These are phyloP conservation scores for Vanrija sp. DNA, from an alignment of 1,284 basidiomycete species.

Conservation along the genomic window DNA sequence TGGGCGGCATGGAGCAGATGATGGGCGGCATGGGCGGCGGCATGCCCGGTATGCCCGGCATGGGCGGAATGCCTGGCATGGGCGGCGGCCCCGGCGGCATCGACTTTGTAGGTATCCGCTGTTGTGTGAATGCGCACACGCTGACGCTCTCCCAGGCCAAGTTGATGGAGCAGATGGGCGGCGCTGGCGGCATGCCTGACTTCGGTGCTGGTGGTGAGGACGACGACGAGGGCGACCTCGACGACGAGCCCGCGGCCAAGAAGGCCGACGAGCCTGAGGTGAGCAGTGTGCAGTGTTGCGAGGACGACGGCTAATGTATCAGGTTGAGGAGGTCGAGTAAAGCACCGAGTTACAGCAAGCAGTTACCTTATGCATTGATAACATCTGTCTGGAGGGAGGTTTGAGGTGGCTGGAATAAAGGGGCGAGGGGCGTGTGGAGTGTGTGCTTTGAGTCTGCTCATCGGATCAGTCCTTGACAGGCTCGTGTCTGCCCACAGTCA, in stretches of 20 bases:
- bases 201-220: constrained; percentile 33
- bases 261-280: constrained; percentile 24
- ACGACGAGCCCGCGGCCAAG: constrained; percentile 33
- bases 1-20: constrained; percentile 13
- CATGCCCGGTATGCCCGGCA: constrained; percentile 34
- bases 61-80: constrained; percentile 30
- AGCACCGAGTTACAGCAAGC: no score
- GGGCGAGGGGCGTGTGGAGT: no score
- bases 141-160: constrained; percentile 25
- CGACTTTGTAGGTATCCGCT: constrained; percentile 33
- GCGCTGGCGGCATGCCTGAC: constrained; percentile 31
- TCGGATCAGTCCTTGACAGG: no score
- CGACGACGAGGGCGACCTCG: constrained; percentile 29
- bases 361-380: no score
- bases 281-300: not conserved
- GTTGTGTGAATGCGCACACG: not conserved
- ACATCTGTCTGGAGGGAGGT: no score
- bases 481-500: no score
- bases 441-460: no score
- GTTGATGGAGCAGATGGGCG: constrained; percentile 47
- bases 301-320: not conserved
- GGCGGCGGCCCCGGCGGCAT: constrained; percentile 51
- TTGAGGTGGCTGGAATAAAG: no score
- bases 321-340: constrained; percentile 41
- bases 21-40: constrained; percentile 42